phyloP scores from a whole-genome alignment of 169 alveolate species.

The Cystoisospora suis region DNA sequence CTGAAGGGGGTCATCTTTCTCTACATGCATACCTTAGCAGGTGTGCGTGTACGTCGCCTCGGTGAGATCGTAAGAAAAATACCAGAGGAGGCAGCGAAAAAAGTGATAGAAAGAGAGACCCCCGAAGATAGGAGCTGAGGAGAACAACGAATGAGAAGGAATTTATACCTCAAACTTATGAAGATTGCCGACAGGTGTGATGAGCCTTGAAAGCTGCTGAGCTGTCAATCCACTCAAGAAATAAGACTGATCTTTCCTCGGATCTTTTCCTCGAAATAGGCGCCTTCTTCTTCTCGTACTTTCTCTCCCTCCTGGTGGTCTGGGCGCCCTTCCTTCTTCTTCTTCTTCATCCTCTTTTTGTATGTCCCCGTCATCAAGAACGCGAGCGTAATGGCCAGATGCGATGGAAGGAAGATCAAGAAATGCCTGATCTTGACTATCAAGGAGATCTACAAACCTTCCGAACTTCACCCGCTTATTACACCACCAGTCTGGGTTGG shows the following conservation, averaged over 20 bases:
- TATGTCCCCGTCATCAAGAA: slow-evolving; percentile 8
- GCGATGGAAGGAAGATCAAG: slow-evolving; percentile 68
- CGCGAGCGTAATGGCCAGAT: slow-evolving; percentile 80
- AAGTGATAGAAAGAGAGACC: neutral
- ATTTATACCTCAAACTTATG: slow-evolving; percentile 69
- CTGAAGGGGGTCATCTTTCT: no score
- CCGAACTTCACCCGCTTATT: slow-evolving; percentile 77
- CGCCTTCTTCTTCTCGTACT: neutral
- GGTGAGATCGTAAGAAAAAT: neutral
- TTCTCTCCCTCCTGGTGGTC: slow-evolving; percentile 1
- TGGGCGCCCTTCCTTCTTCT: neutral
- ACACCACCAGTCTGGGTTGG: slow-evolving; percentile 81
- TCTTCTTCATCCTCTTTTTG: slow-evolving; percentile 16
- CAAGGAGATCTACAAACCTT: slow-evolving; percentile 64
- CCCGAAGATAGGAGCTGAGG: neutral
- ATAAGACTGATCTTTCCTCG: slow-evolving; percentile 77
- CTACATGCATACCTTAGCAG: no score
- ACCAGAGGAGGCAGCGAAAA: neutral
- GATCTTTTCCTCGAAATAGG: slow-evolving; percentile 49
- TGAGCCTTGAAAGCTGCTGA: slow-evolving; percentile 65
- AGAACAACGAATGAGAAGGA: neutral
- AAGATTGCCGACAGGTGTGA: slow-evolving; percentile 72
- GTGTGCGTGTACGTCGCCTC: neutral
- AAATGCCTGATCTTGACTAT: neutral
- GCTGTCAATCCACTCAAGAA: slow-evolving; percentile 72